Base-by-base conservation (phyloP, 306 rosid species). In the Lablab purpureus region DNA sequence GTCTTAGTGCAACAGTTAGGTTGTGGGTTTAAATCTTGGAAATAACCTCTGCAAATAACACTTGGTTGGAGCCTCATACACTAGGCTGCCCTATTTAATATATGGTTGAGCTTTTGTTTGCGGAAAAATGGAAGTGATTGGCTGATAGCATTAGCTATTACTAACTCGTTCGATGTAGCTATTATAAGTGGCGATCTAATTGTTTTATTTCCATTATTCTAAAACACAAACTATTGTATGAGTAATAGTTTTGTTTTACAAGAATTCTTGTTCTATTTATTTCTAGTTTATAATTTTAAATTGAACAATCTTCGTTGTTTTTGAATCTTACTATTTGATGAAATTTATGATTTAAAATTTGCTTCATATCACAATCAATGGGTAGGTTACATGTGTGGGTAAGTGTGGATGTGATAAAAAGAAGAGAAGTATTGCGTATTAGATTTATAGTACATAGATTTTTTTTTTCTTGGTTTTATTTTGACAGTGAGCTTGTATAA, bases 21-120 rank as follows among this genome's bases (percentile, higher is more conserved):
- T 34, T 63, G 68, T 25, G n/a, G 22, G 22, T 14, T 14, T 60
- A 30, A 28, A 28, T 30, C 22, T 60, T 60, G 19, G 37, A 5
- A 60, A 28, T 12, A 27, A 15, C 41, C 21, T 27, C 41, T 14
- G 21, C 21, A 60, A 15, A 60, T 32, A 23, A 32, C 23, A 28
- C 6, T 3, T 30, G 22, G 11, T 15, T 23, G 25, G 14, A 34
- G 46, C 3, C 23, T 34, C 15, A n/a, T 18, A 18, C 70, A n/a
- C 7, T 34, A 63, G 43, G 23, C 11, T 63, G 11, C 68, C 45
- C 67, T 28, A 30, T 63, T 63, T 63, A 63, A 30, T 62, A 63
- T 34, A 34, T 2, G n/a, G n/a, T n/a, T n/a, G n/a, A n/a, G n/a
- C 66, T 11, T 2, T 67, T 43, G 25, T 56, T 17, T 21, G 6